A percentile compares a stretch with the other conserved stretches of the same genome.
Evolutionary conservation across 106 monocot genomes (phyloP).

Genomic region (Dioscorea dumetorum): DNA sequence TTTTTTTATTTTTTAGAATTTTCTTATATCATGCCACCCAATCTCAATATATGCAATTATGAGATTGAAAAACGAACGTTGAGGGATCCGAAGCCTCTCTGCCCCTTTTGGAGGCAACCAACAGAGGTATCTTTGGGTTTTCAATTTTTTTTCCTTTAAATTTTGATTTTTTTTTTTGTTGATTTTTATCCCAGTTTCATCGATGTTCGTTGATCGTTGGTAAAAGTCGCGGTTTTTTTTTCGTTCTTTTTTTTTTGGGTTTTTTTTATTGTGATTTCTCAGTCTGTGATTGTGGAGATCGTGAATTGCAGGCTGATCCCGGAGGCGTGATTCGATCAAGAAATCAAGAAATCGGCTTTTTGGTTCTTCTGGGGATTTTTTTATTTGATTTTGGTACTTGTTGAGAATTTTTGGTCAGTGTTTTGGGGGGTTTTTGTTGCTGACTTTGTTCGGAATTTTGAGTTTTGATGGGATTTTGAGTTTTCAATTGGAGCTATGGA

Average conservation of each 20-base stretch:
- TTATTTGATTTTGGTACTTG: not conserved
- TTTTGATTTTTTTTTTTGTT: not conserved
- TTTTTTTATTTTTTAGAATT: no score
- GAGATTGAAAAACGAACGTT: no score
- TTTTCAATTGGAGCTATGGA: no score
- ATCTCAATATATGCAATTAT: no score
- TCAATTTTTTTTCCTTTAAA: not conserved
- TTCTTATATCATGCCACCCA: no score
- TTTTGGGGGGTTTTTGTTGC: no score
- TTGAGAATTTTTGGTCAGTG: no score
- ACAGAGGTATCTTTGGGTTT: no score
- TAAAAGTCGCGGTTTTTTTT: not conserved
- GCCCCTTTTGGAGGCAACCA: not conserved
- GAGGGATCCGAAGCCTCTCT: constrained; percentile 1
- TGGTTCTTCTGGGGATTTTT: not conserved
- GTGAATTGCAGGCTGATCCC: not conserved
- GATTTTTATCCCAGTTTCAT: not conserved
- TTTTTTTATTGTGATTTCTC: not conserved
- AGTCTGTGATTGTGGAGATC: not conserved
- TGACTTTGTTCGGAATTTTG: no score
- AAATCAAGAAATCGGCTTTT: not conserved
- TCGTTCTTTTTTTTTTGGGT: not conserved
- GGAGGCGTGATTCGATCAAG: not conserved
- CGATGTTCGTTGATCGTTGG: not conserved
- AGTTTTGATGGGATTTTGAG: no score